These are phyloP conservation scores for Candolleomyces aberdarensis DNA, from an alignment of 768 basidiomycete species.

Conservation along the genomic window DNA sequence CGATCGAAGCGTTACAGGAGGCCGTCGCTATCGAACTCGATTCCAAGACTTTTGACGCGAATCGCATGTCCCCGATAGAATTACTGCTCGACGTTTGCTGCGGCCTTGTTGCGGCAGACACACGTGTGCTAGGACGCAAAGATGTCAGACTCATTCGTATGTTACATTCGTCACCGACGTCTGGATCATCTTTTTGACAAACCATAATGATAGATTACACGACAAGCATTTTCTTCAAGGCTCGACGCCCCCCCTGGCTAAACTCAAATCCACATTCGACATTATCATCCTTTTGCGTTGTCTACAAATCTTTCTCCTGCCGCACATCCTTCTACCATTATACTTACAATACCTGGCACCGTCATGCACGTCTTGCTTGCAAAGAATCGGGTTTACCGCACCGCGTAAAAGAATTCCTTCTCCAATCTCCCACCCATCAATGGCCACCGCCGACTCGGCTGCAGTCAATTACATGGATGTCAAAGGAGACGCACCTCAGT, in stretches of 20 bases:
- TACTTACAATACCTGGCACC: not conserved
- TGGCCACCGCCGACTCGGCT: no score
- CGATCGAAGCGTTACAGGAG: not conserved
- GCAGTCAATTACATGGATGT: not conserved
- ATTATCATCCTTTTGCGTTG: not conserved
- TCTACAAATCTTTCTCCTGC: not conserved
- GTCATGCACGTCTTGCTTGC: not conserved
- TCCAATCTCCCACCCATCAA: not conserved
- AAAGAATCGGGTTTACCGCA: not conserved
- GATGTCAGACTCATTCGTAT: constrained; percentile 3
- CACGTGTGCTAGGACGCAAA: no score
- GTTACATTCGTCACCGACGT: not conserved
- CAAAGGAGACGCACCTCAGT: not conserved
- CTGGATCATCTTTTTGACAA: not conserved
- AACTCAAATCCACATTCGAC: not conserved
- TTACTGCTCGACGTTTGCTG: not conserved
- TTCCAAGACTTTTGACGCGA: not conserved
- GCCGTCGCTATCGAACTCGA: not conserved
- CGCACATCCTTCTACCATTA: not conserved
- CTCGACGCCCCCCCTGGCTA: not conserved
- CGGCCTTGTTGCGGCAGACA: not conserved
- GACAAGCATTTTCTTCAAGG: not conserved
- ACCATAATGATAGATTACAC: constrained; percentile 1
- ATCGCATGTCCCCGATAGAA: not conserved
- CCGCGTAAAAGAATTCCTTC: not conserved